Evolutionary conservation across 441 rosid species (phyloP).

Genomic region (Melastoma candidum): DNA sequence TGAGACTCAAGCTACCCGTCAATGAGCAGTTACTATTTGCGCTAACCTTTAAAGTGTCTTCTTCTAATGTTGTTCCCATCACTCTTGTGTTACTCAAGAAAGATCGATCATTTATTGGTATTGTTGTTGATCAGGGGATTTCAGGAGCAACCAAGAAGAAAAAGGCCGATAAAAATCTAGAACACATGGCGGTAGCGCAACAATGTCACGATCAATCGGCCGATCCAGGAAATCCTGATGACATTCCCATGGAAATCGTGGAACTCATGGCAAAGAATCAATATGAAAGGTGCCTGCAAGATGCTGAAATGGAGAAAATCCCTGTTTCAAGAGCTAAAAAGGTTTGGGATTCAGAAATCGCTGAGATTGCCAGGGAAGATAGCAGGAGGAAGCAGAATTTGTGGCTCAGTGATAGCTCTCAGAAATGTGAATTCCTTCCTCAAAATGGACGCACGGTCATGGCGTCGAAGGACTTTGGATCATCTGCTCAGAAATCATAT

Average conservation of each 20-base stretch:
- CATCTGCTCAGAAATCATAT: not conserved
- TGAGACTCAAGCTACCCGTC: too few species aligned
- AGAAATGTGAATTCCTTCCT: conserved; percentile 5
- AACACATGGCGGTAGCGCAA: conserved; percentile 22
- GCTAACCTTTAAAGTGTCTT: too few species aligned
- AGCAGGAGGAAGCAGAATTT: conserved; percentile 4
- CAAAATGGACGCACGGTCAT: conserved; percentile 5
- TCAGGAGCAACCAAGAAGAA: conserved; percentile 33
- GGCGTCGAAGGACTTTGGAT: conserved; percentile 3
- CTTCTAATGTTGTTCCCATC: too few species aligned
- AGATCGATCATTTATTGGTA: too few species aligned
- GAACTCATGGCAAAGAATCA: conserved; percentile 97
- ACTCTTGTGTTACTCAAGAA: too few species aligned
- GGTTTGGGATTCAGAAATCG: conserved; percentile 1
- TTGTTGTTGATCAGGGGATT: conserved; percentile 31
- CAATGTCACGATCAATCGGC: conserved; percentile 28
- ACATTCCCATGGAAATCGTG: conserved; percentile 90
- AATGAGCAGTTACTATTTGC: too few species aligned
- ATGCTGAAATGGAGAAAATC: conserved; percentile 5
- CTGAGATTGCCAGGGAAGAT: conserved; percentile 1
- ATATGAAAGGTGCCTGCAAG: conserved; percentile 51
- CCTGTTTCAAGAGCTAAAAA: conserved; percentile 1
- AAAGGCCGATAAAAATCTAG: conserved; percentile 29
- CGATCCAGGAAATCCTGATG: conserved; percentile 55
- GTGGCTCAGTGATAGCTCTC: conserved; percentile 1